Percentiles rank a stretch among this genome's conserved stretches.
These are phyloP conservation scores for Penicillium samsonianum DNA, from an alignment of 495 filamentous ascomycete genomes.

Conservation along the genomic window DNA sequence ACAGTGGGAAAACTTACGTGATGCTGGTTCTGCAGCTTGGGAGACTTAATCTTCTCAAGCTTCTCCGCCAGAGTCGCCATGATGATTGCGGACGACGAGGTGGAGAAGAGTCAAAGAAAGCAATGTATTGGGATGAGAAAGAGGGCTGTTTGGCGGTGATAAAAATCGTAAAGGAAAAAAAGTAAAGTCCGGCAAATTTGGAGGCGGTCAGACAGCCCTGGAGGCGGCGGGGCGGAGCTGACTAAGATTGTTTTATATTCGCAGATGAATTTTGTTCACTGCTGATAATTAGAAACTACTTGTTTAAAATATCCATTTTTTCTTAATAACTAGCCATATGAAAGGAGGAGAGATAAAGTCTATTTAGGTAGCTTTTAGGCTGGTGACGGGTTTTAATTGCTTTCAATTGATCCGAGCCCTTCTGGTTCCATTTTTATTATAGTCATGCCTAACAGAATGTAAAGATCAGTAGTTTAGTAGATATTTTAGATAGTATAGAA, in stretches of 20 bases:
- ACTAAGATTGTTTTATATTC: not conserved
- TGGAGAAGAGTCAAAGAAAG: slow-evolving; percentile 21
- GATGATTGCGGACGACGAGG: slow-evolving; percentile 35
- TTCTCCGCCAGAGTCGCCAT: slow-evolving; percentile 82
- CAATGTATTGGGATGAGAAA: slow-evolving; percentile 9
- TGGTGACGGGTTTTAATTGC: not conserved
- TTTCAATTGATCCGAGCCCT: not conserved
- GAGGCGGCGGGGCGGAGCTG: not conserved
- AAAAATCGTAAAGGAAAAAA: slow-evolving; percentile 16
- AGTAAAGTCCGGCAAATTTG: slow-evolving; percentile 12
- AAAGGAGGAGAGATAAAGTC: not conserved
- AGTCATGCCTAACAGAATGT: too few relatives aligned
- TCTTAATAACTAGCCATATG: not conserved
- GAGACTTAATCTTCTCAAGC: slow-evolving; percentile 93
- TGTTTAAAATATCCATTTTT: not conserved
- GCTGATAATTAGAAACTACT: too few relatives aligned
- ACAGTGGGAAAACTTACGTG: slow-evolving; percentile 60
- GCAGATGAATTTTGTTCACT: not conserved
- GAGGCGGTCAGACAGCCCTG: slow-evolving; percentile 7
- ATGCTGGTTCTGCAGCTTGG: slow-evolving; percentile 92
- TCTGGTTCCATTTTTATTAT: not conserved
- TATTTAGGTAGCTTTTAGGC: not conserved
- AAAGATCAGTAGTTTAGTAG: too few relatives aligned
- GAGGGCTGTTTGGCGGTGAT: slow-evolving; percentile 15
- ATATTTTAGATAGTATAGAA: too few relatives aligned